Conservation (phyloP, 2,329 filamentous ascomycete species). For the Talaromyces verruculosus region DNA sequence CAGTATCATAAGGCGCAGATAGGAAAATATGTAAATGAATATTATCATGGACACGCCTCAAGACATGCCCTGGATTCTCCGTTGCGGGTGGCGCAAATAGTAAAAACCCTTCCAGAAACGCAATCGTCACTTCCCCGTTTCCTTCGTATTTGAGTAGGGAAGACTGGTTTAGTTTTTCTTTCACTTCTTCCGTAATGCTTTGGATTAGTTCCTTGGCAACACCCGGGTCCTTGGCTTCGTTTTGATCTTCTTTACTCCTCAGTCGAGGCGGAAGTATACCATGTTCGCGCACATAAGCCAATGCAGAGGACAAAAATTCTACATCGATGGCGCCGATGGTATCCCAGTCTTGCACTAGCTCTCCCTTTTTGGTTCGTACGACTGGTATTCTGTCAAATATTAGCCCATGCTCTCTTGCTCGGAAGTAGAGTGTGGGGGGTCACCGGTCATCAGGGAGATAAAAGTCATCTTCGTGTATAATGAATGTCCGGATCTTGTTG, state of each 20-base stretch:
- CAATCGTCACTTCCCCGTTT: constrained; percentile 51
- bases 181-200: constrained; percentile 30
- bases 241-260: constrained; percentile 60
- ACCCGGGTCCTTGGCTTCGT: constrained; percentile 50
- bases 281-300: constrained; percentile 68
- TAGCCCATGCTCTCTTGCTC: not conserved
- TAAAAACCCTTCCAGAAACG: constrained; percentile 84
- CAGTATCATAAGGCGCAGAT: constrained; percentile 60
- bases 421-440: constrained; percentile 26
- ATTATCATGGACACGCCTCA: constrained; percentile 32
- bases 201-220: constrained; percentile 32
- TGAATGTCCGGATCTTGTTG: constrained; percentile 52
- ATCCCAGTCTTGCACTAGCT: constrained; percentile 82
- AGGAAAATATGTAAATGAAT: constrained; percentile 79
- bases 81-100: constrained; percentile 61
- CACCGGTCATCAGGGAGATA: constrained; percentile 77
- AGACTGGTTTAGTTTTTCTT: constrained; percentile 6
- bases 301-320: constrained; percentile 62
- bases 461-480: constrained; percentile 96
- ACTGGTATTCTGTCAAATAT: constrained; percentile 42
- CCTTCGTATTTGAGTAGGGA: not conserved
- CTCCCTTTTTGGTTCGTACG: constrained; percentile 49
- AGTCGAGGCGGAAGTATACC: constrained; percentile 56
- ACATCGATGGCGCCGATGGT: constrained; percentile 77
- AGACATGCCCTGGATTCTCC: constrained; percentile 29